Conservation (phyloP, 2,329 filamentous ascomycete species). For the Gaeumannomyces tritici region DNA sequence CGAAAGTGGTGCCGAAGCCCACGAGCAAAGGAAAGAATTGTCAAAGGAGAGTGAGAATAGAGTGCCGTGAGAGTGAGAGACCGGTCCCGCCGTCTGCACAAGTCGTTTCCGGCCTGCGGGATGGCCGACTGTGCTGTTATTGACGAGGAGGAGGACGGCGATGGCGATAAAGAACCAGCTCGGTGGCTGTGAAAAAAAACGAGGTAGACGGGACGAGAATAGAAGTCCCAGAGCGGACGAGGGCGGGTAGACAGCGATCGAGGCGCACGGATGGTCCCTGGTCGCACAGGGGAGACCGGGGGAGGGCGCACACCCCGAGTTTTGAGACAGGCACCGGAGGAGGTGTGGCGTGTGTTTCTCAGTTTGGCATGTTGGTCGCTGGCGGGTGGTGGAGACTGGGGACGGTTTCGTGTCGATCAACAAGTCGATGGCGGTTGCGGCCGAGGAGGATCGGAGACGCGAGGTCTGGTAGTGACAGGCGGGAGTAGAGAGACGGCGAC, state of each 20-base stretch:
- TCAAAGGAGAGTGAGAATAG: conserved; percentile 8
- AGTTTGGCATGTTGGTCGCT: neutral
- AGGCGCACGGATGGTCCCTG: neutral
- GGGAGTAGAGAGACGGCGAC: neutral
- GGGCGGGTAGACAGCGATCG: neutral
- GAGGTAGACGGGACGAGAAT: neutral
- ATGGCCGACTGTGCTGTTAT: conserved; percentile 17
- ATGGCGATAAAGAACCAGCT: neutral
- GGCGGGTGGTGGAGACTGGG: neutral
- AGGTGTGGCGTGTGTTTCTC: neutral
- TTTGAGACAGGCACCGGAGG: neutral
- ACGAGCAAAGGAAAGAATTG: conserved; percentile 10
- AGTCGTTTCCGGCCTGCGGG: conserved; percentile 23
- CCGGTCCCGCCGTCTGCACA: conserved; percentile 18
- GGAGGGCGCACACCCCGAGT: neutral
- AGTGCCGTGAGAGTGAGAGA: conserved; percentile 5
- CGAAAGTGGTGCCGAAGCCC: conserved; percentile 8
- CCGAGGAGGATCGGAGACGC: neutral
- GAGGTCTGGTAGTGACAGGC: neutral
- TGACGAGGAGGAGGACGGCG: conserved; percentile 7
- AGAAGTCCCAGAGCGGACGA: neutral
- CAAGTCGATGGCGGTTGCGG: neutral
- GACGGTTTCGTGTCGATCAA: neutral
- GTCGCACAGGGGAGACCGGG: neutral
- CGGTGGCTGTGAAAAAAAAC: neutral